Evolutionary conservation across 1,284 basidiomycete genomes (phyloP).

Genomic region (Leccinum subfulvum): DNA sequence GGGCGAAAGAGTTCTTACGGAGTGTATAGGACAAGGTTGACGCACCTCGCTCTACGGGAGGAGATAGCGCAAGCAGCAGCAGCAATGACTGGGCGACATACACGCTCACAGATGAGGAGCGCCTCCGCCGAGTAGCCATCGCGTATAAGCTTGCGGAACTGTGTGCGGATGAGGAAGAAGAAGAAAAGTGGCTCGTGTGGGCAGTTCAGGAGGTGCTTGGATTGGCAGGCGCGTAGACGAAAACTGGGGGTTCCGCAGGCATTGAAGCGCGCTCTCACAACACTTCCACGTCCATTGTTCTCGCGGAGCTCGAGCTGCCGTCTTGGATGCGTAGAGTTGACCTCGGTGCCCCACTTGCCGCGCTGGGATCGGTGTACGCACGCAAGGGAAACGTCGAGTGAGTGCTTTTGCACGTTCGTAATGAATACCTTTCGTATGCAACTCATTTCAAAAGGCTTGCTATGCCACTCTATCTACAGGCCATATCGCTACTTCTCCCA

Average conservation of each 20-base stretch:
- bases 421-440: not conserved
- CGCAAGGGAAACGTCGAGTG: conserved; percentile 60
- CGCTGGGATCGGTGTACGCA: conserved; percentile 64
- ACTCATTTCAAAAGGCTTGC: conserved; percentile 48
- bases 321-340: conserved; percentile 59
- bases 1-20: conserved; percentile 54
- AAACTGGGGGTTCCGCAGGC: not conserved
- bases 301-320: conserved; percentile 59
- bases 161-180: conserved; percentile 39
- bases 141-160: conserved; percentile 69
- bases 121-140: conserved; percentile 60
- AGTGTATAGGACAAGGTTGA: conserved; percentile 38
- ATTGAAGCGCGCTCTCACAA: not conserved
- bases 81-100: conserved; percentile 23
- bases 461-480: conserved; percentile 64
- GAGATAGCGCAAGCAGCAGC: not conserved
- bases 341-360: conserved; percentile 67
- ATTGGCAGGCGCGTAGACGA: conserved; percentile 31
- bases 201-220: conserved; percentile 62
- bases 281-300: conserved; percentile 22
- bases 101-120: conserved; percentile 42
- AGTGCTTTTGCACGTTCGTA: conserved; percentile 27
- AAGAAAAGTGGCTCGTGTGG: conserved; percentile 60
- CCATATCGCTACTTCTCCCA: conserved; percentile 63
- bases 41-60: not conserved